Conservation (phyloP, 257 asterid species). For the Hygrophila difformis region DNA sequence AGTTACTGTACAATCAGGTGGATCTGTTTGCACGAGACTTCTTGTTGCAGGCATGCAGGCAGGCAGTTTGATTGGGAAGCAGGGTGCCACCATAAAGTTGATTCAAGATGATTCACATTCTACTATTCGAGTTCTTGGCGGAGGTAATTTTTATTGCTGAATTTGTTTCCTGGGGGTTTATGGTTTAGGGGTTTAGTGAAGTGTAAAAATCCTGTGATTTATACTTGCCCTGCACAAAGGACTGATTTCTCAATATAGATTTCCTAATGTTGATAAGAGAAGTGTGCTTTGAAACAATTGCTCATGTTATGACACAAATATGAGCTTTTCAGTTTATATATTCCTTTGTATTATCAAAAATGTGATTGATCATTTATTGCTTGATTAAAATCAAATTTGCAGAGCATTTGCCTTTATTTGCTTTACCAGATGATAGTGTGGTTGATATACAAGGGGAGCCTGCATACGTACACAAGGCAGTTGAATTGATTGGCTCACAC, state of each 20-base stretch:
- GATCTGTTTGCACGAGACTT: slow-evolving; percentile 59
- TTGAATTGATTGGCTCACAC: slow-evolving; percentile 69
- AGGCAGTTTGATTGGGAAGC: slow-evolving; percentile 92
- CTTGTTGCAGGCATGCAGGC: slow-evolving; percentile 92
- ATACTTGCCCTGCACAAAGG: no score
- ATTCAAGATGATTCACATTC: slow-evolving; percentile 78
- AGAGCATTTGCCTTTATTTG: slow-evolving; percentile 76
- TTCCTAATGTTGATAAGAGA: no score
- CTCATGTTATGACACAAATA: background rate
- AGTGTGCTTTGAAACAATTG: no score
- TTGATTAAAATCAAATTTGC: slow-evolving; percentile 23
- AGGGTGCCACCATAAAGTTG: slow-evolving; percentile 85
- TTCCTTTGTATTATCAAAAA: background rate
- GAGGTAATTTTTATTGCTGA: slow-evolving; percentile 38
- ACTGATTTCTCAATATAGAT: no score
- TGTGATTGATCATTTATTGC: slow-evolving; percentile 4
- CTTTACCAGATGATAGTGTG: slow-evolving; percentile 76
- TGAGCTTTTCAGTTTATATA: background rate
- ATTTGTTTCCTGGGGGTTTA: slow-evolving; percentile 3
- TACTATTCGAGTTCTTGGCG: slow-evolving; percentile 70
- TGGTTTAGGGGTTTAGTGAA: slow-evolving; percentile 8
- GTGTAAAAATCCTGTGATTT: no score
- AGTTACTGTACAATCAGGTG: slow-evolving; percentile 38
- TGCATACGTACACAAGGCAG: slow-evolving; percentile 60
- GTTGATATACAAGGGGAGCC: slow-evolving; percentile 95